Evolutionary conservation across 2,329 filamentous ascomycete species (phyloP).

Genomic region (Torrubiella hemipterigena): DNA sequence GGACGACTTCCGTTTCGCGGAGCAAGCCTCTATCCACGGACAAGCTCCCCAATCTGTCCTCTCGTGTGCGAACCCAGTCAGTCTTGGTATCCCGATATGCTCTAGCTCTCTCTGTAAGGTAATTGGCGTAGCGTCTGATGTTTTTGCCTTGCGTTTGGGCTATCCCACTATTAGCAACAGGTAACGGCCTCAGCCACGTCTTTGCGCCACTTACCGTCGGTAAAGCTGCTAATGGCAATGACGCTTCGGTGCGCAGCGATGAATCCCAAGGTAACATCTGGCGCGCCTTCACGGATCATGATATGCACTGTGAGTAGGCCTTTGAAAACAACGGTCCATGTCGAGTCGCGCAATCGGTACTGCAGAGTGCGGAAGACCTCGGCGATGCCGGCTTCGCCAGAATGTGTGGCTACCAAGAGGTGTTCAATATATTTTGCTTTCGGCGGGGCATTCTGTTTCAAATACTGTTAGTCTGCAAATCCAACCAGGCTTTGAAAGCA

Average conservation of each 20-base stretch:
- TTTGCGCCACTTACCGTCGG: slow-evolving; percentile 84
- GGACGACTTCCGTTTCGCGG: slow-evolving; percentile 82
- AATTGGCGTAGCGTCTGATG: slow-evolving; percentile 82
- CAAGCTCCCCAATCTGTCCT: slow-evolving; percentile 72
- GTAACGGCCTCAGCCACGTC: no score
- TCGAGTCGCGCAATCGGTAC: slow-evolving; percentile 80
- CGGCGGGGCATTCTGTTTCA: slow-evolving; percentile 81
- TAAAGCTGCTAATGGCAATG: slow-evolving; percentile 81
- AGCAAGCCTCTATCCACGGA: slow-evolving; percentile 85
- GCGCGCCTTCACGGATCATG: slow-evolving; percentile 92
- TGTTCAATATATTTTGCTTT: slow-evolving; percentile 99
- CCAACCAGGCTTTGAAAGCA: no score
- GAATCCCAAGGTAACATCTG: slow-evolving; percentile 77
- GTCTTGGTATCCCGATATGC: slow-evolving; percentile 75
- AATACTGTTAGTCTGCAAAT: background rate
- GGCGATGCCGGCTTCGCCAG: slow-evolving; percentile 85
- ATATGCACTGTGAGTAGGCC: slow-evolving; percentile 88
- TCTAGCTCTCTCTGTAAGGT: slow-evolving; percentile 70
- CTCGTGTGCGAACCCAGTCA: slow-evolving; percentile 79
- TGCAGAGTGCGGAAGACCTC: slow-evolving; percentile 92
- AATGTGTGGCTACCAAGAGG: slow-evolving; percentile 88
- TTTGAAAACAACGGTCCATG: slow-evolving; percentile 99
- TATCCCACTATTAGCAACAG: slow-evolving; percentile 24
- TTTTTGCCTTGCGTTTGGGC: slow-evolving; percentile 92
- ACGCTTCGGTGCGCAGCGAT: slow-evolving; percentile 72